A percentile compares a stretch with the other conserved stretches of the same genome.
These are phyloP conservation scores for Amanita pallidorosea DNA, from an alignment of 768 basidiomycete species.

Conservation along the genomic window DNA sequence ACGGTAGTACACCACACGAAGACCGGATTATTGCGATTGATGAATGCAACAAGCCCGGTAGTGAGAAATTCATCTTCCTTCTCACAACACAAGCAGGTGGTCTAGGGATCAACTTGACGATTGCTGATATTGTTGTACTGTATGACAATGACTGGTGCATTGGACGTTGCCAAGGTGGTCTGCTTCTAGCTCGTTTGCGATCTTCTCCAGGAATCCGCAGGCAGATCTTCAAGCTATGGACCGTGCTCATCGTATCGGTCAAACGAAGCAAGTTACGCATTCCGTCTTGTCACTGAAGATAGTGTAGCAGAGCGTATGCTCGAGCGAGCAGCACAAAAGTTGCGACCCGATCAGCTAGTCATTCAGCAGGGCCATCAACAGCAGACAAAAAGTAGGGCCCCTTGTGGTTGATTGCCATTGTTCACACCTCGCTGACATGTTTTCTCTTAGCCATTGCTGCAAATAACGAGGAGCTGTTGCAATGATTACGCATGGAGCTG, in stretches of 20 bases:
- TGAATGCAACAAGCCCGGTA: too few relatives aligned
- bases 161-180: too few relatives aligned
- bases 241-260: conserved; percentile 91
- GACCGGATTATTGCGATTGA: too few relatives aligned
- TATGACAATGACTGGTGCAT: too few relatives aligned
- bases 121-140: too few relatives aligned
- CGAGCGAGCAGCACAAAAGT: conserved; percentile 91
- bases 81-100: too few relatives aligned
- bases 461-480: conserved; percentile 90
- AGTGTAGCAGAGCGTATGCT: conserved; percentile 95
- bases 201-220: too few relatives aligned
- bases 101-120: too few relatives aligned
- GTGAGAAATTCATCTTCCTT: too few relatives aligned
- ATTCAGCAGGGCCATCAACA: conserved; percentile 90
- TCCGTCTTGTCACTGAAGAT: conserved; percentile 92
- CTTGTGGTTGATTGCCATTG: background rate
- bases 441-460: conserved; percentile 52
- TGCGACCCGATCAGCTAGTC: too few relatives aligned
- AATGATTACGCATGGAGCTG: conserved; percentile 99
- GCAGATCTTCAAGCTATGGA: conserved; percentile 99
- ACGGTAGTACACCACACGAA: too few relatives aligned
- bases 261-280: conserved; percentile 98
- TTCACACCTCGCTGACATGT: conserved; percentile 2
- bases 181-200: too few relatives aligned
- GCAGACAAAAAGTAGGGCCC: conserved; percentile 53